phyloP scores from a whole-genome alignment of 495 filamentous ascomycete species.

The Cercophora sp. region DNA sequence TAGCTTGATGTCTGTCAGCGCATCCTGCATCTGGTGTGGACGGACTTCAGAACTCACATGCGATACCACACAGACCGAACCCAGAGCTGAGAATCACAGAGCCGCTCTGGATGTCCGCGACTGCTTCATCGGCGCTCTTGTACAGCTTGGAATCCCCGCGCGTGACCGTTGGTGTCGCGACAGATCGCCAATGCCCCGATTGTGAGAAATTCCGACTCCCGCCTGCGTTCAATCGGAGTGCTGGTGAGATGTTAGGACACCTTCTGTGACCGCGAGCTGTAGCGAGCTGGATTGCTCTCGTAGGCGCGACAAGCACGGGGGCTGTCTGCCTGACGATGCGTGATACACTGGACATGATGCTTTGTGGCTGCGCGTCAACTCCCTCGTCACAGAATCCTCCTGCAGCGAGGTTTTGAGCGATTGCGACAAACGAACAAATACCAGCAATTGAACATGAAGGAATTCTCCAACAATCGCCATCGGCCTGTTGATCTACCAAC shows the following conservation, averaged over 20 bases:
- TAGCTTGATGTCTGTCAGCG: conserved; percentile 25
- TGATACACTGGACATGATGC: conserved; percentile 11
- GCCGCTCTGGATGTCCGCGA: conserved; percentile 56
- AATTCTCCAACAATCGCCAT: not conserved
- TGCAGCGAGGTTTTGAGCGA: not conserved
- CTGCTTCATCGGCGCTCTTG: conserved; percentile 55
- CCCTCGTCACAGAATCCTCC: not conserved
- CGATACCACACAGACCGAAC: conserved; percentile 59
- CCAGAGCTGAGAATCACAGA: conserved; percentile 56
- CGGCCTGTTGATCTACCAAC: conserved; percentile 6
- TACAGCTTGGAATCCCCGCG: conserved; percentile 51
- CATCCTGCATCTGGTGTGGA: not conserved
- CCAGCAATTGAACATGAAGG: not conserved
- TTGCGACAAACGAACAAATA: conserved; percentile 3
- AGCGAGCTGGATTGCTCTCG: not conserved
- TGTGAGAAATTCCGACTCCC: conserved; percentile 16
- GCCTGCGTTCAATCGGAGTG: not conserved
- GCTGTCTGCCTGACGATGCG: conserved; percentile 12
- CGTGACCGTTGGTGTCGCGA: conserved; percentile 24
- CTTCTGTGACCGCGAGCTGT: no score
- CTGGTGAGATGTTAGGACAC: no score
- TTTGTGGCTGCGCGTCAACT: not conserved
- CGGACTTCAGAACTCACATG: conserved; percentile 45
- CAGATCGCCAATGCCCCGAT: conserved; percentile 17
- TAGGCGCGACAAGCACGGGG: conserved; percentile 1